phyloP scores from a whole-genome alignment of 768 basidiomycete species.

The Fomitopsis serialis region DNA sequence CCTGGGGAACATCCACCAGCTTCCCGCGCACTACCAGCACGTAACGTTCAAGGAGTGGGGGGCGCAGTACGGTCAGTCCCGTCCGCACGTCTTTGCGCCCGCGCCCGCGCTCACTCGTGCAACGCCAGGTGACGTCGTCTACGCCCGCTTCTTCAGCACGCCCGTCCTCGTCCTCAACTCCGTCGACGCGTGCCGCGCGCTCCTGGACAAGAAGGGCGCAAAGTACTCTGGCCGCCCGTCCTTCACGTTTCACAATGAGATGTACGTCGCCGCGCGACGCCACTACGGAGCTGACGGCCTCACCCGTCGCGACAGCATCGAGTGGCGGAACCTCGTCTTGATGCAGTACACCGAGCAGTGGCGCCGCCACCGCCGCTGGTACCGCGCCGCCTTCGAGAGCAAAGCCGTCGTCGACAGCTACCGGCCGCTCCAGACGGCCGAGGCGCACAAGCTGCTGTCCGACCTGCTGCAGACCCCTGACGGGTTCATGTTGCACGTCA shows the following conservation, averaged over 20 bases:
- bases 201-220: constrained; percentile 27
- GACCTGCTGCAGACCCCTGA: constrained; percentile 7
- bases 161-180: constrained; percentile 29
- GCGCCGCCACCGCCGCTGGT: constrained; percentile 16
- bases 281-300: constrained; percentile 14
- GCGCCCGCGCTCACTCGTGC: background rate
- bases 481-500: background rate
- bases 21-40: constrained; percentile 21
- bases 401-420: constrained; percentile 5
- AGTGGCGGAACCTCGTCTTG: constrained; percentile 13
- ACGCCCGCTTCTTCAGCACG: constrained; percentile 22
- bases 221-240: constrained; percentile 31
- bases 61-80: constrained; percentile 19
- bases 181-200: constrained; percentile 23
- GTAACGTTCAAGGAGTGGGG: constrained; percentile 25
- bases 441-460: constrained; percentile 5
- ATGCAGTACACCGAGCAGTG: constrained; percentile 15
- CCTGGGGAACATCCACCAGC: constrained; percentile 27
- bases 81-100: background rate
- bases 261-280: background rate
- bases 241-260: background rate
- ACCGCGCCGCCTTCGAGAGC: constrained; percentile 11
- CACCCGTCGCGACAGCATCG: constrained; percentile 8
- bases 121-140: constrained; percentile 26
- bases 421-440: constrained; percentile 10